A percentile compares a stretch with the other conserved stretches of the same genome.
Conservation (phyloP, 163 green algal genomes). For the Scenedesmus sp. region DNA sequence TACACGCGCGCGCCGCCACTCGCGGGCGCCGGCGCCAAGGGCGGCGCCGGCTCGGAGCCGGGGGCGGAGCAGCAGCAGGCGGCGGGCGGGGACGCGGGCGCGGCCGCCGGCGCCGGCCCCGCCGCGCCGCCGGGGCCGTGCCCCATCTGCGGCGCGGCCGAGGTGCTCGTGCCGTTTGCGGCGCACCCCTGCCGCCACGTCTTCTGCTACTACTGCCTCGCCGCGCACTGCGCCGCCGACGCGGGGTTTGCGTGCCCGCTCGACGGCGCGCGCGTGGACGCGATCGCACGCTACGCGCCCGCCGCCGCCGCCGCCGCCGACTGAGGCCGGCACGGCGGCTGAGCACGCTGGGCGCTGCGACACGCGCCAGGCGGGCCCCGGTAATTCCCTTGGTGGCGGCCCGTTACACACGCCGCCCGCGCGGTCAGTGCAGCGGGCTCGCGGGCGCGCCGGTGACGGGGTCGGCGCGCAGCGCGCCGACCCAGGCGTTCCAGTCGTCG, state of each 20-base stretch:
- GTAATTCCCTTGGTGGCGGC: too few relatives aligned
- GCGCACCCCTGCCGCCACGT: conserved; percentile 84
- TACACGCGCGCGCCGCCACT: not conserved
- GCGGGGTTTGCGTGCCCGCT: conserved; percentile 64
- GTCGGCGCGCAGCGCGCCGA: conserved; percentile 57
- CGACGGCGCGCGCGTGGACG: conserved; percentile 63
- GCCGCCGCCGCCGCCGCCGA: too few relatives aligned
- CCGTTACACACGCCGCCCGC: not conserved
- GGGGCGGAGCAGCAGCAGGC: not conserved
- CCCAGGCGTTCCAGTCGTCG: conserved; percentile 75
- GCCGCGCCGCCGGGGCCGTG: conserved; percentile 43
- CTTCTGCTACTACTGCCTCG: conserved; percentile 96
- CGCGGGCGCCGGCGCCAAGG: not conserved
- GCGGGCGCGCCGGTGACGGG: conserved; percentile 60
- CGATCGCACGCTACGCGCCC: conserved; percentile 58
- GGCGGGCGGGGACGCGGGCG: not conserved
- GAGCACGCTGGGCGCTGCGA: too few relatives aligned
- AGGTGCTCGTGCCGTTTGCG: conserved; percentile 67
- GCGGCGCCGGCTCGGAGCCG: not conserved
- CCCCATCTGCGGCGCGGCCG: conserved; percentile 64
- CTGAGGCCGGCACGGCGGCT: too few relatives aligned
- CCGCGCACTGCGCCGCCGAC: conserved; percentile 61
- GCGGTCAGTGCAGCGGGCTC: conserved; percentile 57
- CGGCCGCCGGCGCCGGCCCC: conserved; percentile 33
- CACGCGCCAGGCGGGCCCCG: too few relatives aligned